Base-by-base conservation (phyloP, 2,329 filamentous ascomycete genomes). In the Lasiodiplodia hormozganensis region DNA sequence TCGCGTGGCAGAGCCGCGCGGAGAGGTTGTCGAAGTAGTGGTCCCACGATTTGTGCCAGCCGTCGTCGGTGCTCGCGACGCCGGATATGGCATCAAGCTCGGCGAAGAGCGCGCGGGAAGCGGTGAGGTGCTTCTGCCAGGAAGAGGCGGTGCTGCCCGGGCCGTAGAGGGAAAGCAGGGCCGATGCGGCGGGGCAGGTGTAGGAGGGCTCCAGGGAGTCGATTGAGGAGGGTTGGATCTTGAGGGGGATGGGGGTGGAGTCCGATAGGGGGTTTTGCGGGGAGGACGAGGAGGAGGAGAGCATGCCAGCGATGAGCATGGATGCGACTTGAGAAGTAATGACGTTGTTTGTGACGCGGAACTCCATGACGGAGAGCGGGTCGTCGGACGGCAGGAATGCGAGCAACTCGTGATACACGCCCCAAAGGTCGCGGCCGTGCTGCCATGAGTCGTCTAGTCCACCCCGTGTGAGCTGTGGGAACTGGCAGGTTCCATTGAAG, bases 21-120 rank as follows among this genome's bases (percentile, higher is more conserved):
- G 91, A 93, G 1, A 96, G 85, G 74, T 94, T 96, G 77, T 96
- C 93, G 74, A 90, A 96, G 81, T 96, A 96, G 78, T 94, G 92
- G 75, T 96, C 93, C 73, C 91, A 90, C 65, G 86, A 89, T 51
- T 80, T 84, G 74, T 95, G 92, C 82, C 92, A 96, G 3, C 84
- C 89, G 0, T 76, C 74, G 69, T 89, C 85, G 40, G 78, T 78
- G 0, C 82, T 70, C 0, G 85, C 76, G 0, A 96, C 86, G 36
- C 90, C 90, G 0, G 90, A 92, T 56, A 95, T 85, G 52, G 81
- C 76, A 74, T 96, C 92, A 0, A 96, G 85, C 0, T 77, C 78
- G 6, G 78, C 74, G 75, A 87, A 92, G 0, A 96, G 81, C 0
- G 79, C 71, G 2, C 78, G 75, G 0, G 90, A 84, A 23, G 82